Evolutionary conservation across 208 protist species (phyloP), one percentile per base, ranked within the genome.

Genomic region (Phytomonas sp.): DNA sequence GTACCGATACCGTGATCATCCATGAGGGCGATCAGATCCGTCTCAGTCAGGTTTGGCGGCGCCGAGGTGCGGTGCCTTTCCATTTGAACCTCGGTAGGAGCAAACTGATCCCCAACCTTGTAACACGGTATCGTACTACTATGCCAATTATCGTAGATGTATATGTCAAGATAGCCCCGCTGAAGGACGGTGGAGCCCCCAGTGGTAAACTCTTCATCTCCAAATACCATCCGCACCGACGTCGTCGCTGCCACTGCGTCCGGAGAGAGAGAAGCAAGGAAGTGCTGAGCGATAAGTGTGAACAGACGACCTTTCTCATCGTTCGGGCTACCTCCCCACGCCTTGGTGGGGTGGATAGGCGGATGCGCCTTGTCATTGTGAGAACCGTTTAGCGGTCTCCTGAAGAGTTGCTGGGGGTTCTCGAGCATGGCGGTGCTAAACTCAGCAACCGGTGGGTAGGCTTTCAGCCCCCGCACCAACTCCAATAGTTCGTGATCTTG

Each of bases 1-100:
- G 99, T 99, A 30, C 98, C 98, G 71, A 99, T 99, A 34, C 96
- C 94, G 72, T 99, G 92, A 56, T 89, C 79, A 73, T 99, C 98
- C 98, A 99, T 99, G 30, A 96, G 34, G 0, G 82, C 67, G 36
- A 99, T 99, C 13, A 99, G 84, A 20, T 99, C 89, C 0, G 97
- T 75, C 82, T 99, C 99, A 0, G 93, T 97, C 17, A 99, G 79
- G 43, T 98, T 78, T 13, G 84, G 76, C 5, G 98, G 98, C 5
- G 97, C 72, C 9, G 80, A 43, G 4, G 98, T 99, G 29, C 73
- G 70, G n/a, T 87, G 80, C 40, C 88, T 73, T 23, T 83, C 66
- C 46, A 99, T 76, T 46, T 71, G 46, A n/a, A 99, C 82, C 9
- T 59, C 64, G 8, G 82, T 94, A 20, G 98, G 96, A 34, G 68